Evolutionary conservation across 2,329 filamentous ascomycete genomes (phyloP).

Genomic region (Aspergillus pseudoterreus): DNA sequence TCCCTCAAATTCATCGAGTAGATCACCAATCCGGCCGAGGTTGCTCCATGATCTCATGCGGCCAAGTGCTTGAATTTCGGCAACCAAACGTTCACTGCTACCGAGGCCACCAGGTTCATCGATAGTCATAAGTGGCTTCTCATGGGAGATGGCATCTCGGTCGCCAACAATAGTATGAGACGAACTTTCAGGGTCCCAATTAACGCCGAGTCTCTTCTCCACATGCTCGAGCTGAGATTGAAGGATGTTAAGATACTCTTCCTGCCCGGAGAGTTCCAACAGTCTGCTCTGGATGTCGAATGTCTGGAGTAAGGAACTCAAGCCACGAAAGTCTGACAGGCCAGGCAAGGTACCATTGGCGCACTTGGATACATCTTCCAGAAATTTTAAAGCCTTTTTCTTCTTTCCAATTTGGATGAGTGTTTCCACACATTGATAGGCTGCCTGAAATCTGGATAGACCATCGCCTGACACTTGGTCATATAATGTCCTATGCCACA

Average conservation of each 20-base stretch:
- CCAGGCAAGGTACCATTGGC: conserved; percentile 20
- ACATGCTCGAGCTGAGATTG: conserved; percentile 22
- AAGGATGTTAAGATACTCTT: conserved; percentile 23
- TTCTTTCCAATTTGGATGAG: conserved; percentile 22
- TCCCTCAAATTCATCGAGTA: conserved; percentile 35
- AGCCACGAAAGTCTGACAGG: conserved; percentile 17
- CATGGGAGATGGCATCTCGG: conserved; percentile 10
- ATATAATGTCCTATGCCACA: conserved; percentile 22
- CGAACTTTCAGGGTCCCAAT: conserved; percentile 21
- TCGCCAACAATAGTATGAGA: conserved; percentile 17
- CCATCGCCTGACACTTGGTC: conserved; percentile 3
- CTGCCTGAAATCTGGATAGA: conserved; percentile 10
- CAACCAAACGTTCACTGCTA: conserved; percentile 20
- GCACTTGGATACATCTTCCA: conserved; percentile 22
- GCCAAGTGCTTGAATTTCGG: conserved; percentile 25
- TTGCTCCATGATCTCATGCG: conserved; percentile 27
- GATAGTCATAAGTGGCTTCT: conserved; percentile 21
- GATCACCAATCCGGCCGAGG: conserved; percentile 24
- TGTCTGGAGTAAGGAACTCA: conserved; percentile 21
- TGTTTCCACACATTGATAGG: conserved; percentile 22
- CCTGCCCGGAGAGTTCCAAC: conserved; percentile 18
- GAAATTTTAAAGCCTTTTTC: conserved; percentile 19
- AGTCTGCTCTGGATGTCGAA: conserved; percentile 18
- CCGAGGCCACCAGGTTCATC: conserved; percentile 22
- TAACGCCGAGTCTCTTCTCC: conserved; percentile 29